Evolutionary conservation across 2,329 filamentous ascomycete species (phyloP).

Genomic region (Pseudogymnoascus sp.): DNA sequence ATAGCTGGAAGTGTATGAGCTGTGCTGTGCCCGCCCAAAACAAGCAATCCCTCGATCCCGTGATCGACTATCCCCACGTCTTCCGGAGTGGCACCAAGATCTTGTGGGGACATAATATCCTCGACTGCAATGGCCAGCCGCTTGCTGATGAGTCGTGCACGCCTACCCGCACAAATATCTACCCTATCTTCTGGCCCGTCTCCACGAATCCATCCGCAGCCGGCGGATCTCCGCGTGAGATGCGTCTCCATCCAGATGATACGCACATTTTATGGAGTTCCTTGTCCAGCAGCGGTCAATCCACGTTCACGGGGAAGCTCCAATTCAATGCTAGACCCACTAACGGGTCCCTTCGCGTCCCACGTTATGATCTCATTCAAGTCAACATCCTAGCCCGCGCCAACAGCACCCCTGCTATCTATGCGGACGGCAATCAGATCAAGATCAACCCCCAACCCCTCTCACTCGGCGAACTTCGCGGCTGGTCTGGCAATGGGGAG

Average conservation of each 20-base stretch:
- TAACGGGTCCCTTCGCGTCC: slow-evolving; percentile 23
- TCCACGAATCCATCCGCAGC: slow-evolving; percentile 25
- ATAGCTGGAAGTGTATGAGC: slow-evolving; percentile 39
- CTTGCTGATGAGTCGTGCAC: slow-evolving; percentile 32
- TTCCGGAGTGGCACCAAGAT: slow-evolving; percentile 33
- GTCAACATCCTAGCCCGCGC: slow-evolving; percentile 31
- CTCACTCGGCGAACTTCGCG: slow-evolving; percentile 36
- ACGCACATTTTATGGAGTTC: slow-evolving; percentile 36
- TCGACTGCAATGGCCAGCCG: slow-evolving; percentile 31
- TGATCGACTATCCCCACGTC: slow-evolving; percentile 35
- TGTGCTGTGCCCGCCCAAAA: slow-evolving; percentile 35
- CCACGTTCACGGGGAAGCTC: slow-evolving; percentile 32
- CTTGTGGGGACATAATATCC: slow-evolving; percentile 23
- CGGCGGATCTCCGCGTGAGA: slow-evolving; percentile 32
- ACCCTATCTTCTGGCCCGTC: slow-evolving; percentile 33
- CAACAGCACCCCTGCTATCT: slow-evolving; percentile 18
- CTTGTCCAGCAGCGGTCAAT: slow-evolving; percentile 26
- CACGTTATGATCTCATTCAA: slow-evolving; percentile 34
- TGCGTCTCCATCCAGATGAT: slow-evolving; percentile 39
- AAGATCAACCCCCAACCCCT: slow-evolving; percentile 27
- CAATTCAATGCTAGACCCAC: slow-evolving; percentile 32
- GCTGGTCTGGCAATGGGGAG: slow-evolving; percentile 34
- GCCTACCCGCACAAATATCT: slow-evolving; percentile 31
- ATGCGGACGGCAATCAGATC: slow-evolving; percentile 22
- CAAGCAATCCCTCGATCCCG: slow-evolving; percentile 17